Evolutionary conservation across 148 eudicot genomes (phyloP), one percentile per base, ranked within the genome.

Genomic region (Gaultheria prostrata): DNA sequence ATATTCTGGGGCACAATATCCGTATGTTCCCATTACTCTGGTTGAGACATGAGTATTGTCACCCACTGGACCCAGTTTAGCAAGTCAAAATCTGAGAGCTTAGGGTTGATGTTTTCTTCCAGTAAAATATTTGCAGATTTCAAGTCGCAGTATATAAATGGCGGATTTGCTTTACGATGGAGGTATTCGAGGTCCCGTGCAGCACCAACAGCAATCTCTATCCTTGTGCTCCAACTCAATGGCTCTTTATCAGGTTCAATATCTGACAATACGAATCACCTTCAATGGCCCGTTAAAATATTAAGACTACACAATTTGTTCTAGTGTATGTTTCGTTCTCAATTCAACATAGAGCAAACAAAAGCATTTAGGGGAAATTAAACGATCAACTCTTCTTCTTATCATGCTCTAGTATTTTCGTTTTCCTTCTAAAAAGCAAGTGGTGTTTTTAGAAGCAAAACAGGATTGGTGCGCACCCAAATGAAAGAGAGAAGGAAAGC

Each of bases 21-120:
- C 97, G 46, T 91, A 93, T 1, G 98, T 96, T 82, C 99, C 98
- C 98, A 96, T 92, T 77, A 96, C 97, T 77, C 99, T 84, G n/a
- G 98, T 94, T 9, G 98, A 94, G 59, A 96, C 97, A 73, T 94
- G 98, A 79, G 95, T 89, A 2, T 90, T 91, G 80, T 92, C 98
- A 48, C 96, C 99, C 77, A 87, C 88, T 6, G 99, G 99, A 48
- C 97, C 98, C 14, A 94, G 90, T 82, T 96, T 96, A 82, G 99
- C 98, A 76, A 96, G 93, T 28, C 98, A 76, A 96, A 96, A 87
- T 96, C 98, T 0, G 98, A 96, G 48, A 94, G 92, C 87, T 91
- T 94, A 28, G 94, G 92, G 59, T 92, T 93, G 83, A 90, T 94
- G 2, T 92, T 89, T 18, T 88, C 82, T 63, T 94, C 98, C 88